Evolutionary conservation across 1,139 yeast species (phyloP).

Genomic region (Nakaseomyces delphensis): DNA sequence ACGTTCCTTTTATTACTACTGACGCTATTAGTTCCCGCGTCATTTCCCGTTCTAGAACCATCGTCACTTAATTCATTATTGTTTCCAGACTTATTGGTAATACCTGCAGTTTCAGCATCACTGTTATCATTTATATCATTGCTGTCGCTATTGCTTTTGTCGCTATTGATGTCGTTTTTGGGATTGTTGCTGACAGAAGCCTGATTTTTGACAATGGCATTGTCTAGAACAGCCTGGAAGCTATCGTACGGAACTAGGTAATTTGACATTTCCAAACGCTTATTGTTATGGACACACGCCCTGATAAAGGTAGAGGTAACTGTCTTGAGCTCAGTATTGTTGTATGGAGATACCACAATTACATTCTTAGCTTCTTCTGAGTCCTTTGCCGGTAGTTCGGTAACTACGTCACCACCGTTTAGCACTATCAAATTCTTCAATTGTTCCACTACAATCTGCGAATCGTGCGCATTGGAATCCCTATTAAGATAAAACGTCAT

Average conservation of each 20-base stretch:
- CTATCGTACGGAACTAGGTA: constrained; percentile 27
- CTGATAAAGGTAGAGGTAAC: constrained; percentile 26
- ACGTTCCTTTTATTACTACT: constrained; percentile 6
- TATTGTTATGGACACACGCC: constrained; percentile 21
- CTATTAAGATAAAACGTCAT: constrained; percentile 24
- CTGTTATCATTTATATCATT: no score
- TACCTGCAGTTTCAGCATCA: no score
- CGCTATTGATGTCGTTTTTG: no score
- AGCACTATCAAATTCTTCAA: constrained; percentile 11
- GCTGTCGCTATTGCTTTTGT: no score
- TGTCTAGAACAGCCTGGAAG: constrained; percentile 19
- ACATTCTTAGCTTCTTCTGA: constrained; percentile 7
- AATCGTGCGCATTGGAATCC: constrained; percentile 17
- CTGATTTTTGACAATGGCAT: constrained; percentile 8
- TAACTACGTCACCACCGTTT: constrained; percentile 13
- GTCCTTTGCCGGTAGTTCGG: neutral
- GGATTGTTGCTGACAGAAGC: neutral
- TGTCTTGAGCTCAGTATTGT: constrained; percentile 24
- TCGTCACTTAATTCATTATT: no score
- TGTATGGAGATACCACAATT: constrained; percentile 27
- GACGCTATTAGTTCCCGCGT: neutral
- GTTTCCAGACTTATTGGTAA: no score
- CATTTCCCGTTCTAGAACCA: no score
- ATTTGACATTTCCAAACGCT: constrained; percentile 17
- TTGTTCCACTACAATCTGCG: constrained; percentile 12